Evolutionary conservation across 371 early-diverging fungal species (phyloP).

Genomic region (Zychaea mexicana): DNA sequence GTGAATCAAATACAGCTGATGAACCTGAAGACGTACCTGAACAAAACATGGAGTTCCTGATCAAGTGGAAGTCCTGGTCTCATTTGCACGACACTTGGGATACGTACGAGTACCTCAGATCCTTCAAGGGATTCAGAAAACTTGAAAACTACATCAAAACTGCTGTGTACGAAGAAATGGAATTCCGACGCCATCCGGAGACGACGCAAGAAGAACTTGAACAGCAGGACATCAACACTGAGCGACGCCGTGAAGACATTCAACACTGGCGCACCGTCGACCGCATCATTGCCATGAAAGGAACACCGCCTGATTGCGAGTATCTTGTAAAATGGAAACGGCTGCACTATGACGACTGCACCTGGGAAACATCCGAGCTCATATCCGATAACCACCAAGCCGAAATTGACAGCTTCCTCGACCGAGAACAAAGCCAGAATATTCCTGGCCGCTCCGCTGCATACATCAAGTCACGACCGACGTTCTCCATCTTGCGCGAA

Average conservation of each 20-base stretch:
- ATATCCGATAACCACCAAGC: constrained; percentile 67
- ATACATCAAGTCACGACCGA: constrained; percentile 64
- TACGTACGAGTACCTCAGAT: constrained; percentile 57
- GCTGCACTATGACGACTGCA: constrained; percentile 85
- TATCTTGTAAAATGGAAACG: constrained; percentile 94
- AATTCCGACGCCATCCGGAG: constrained; percentile 67
- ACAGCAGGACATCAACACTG: constrained; percentile 79
- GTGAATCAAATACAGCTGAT: constrained; percentile 24
- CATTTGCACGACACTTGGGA: constrained; percentile 96
- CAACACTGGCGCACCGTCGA: constrained; percentile 88
- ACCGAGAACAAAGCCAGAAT: constrained; percentile 69
- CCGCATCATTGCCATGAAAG: constrained; percentile 79
- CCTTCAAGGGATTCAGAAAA: constrained; percentile 87
- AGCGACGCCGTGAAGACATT: constrained; percentile 81
- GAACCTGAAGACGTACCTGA: constrained; percentile 54
- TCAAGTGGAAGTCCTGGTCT: constrained; percentile 94
- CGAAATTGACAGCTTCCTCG: constrained; percentile 86
- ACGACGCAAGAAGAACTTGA: constrained; percentile 87
- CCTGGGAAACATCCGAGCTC: constrained; percentile 85
- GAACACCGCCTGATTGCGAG: constrained; percentile 54
- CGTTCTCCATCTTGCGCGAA: constrained; percentile 72
- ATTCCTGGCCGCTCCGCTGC: constrained; percentile 74
- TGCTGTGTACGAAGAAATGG: constrained; percentile 62
- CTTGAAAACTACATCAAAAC: constrained; percentile 86
- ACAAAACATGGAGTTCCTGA: constrained; percentile 74